Base-by-base conservation (phyloP, 2,329 filamentous ascomycete genomes). In the Fusarium sp. region DNA sequence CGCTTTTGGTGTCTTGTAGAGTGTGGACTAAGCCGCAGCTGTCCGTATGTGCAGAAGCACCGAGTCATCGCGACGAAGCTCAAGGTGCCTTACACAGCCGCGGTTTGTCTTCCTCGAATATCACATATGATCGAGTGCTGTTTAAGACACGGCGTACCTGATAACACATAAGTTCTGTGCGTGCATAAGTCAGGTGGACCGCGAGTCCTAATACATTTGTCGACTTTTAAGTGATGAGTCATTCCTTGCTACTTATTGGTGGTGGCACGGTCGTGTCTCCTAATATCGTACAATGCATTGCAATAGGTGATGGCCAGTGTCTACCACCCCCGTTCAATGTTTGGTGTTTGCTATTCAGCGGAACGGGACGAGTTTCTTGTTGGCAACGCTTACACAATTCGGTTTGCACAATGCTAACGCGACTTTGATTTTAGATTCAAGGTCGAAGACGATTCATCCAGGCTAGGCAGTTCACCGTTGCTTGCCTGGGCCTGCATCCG, bases 401-500 rank as follows among this genome's bases (percentile, higher is more conserved):
- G n/a, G 16, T 62, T 66, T 37, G 61, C 56, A 71, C 65, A 45
- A 41, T 52, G 56, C 69, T 73, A 70, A 74, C 49, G 56, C 46
- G 37, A 37, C 57, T 31, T 47, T 41, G 40, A 26, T 44, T 52
- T 38, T 63, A 88, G 86, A 60, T 83, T 89, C 77, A 86, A 83
- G 62, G 78, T 89, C 56, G 84, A 87, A 65, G 84, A 88, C 70
- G 82, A 83, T 45, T 79, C 79, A 52, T 76, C 80, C 23, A 77
- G 65, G 44, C 56, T 80, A 45, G 79, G 81, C 49, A 75, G 75
- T 66, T 77, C 75, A 37, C 74, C 78, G 13, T 76, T 83, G 36
- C 79, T 85, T 28, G 84, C 83, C 11, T 89, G 86, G 86, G 84
- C 86, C 28, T 88, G 86, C 72, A 84, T 88, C 72, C 85, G 87